Base-by-base conservation (phyloP, 1,284 basidiomycete genomes). In the Amylostereum chailletii region DNA sequence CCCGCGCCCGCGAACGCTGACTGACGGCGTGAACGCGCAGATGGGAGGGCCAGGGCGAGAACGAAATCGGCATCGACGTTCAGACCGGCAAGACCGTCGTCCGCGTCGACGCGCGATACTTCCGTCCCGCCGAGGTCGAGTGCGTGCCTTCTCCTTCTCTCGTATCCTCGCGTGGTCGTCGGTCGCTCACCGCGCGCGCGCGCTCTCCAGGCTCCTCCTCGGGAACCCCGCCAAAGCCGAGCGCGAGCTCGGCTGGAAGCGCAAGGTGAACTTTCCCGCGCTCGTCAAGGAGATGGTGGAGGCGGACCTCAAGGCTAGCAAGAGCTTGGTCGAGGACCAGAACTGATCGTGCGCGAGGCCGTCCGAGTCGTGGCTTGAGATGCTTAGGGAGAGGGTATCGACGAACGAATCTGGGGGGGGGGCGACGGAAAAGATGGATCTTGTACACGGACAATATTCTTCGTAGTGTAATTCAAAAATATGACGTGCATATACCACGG, bases 121-220 rank as follows among this genome's bases (percentile, higher is more conserved):
- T 90, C 82, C 83, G 86, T 67, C 85, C 91, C 10, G 90, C 93
- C 30, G 92, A 95, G 79, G 92, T 94, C 66, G 92, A 94, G 81
- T 90, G 59, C 55, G 86, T 81, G 31, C 33, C 26, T 39, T 27
- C 47, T 56, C 40, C 31, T 47, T 34, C 27, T 45, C 46, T 48
- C 36, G 44, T 53, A 26, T 30, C 5, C 47, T 41, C 31, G 37
- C 11, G 44, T 34, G 29, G 19, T 30, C 36, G n/a, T 34, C 27
- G 34, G 38, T 34, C 47, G 32, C 47, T 47, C n/a, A 11, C 19
- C 50, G 32, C 42, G 51, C 34, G 34, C 27, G 37, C 42, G n/a
- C 33, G 10, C 19, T 49, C 39, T 48, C 3, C 50, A 90, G 88
- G 0, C 76, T 92, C 47, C 74, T 93, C 42, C 76, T 84, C 49